A percentile compares a stretch with the other conserved stretches of the same genome.
phyloP scores from a whole-genome alignment of 305 asterid species.

The Petunia hybrid region DNA sequence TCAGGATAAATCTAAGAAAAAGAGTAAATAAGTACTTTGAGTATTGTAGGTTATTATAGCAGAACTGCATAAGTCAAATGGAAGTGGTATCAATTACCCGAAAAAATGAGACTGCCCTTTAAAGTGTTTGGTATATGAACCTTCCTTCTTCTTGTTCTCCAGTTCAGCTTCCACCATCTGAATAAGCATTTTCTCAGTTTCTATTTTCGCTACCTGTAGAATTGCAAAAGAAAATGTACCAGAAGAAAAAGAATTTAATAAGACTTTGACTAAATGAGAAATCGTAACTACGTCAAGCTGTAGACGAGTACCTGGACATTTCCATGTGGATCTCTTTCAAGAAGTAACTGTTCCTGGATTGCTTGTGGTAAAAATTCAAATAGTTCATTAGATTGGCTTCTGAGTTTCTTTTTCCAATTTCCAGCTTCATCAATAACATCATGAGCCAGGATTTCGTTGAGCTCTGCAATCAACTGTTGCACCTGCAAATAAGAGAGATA shows the following conservation, averaged over 20 bases:
- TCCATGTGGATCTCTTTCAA: slow-evolving; percentile 80
- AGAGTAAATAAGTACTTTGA: neutral
- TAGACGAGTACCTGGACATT: slow-evolving; percentile 62
- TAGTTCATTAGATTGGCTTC: slow-evolving; percentile 58
- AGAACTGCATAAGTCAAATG: neutral
- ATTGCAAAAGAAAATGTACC: slow-evolving; percentile 27
- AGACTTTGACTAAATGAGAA: neutral
- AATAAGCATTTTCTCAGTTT: slow-evolving; percentile 98
- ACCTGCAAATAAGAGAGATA: slow-evolving; percentile 47
- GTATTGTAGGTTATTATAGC: neutral
- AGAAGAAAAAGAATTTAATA: neutral
- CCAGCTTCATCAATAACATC: slow-evolving; percentile 65
- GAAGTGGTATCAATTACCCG: slow-evolving; percentile 56
- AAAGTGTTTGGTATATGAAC: slow-evolving; percentile 67
- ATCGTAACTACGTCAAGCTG: neutral
- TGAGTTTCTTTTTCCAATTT: slow-evolving; percentile 66
- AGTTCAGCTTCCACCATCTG: slow-evolving; percentile 99
- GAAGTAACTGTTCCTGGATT: slow-evolving; percentile 69
- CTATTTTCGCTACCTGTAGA: slow-evolving; percentile 91
- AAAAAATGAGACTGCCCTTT: slow-evolving; percentile 96
- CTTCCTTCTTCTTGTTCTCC: slow-evolving; percentile 69
- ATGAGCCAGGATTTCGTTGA: slow-evolving; percentile 69
- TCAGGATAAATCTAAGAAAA: slow-evolving; percentile 4
- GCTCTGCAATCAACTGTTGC: slow-evolving; percentile 68
- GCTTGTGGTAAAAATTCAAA: slow-evolving; percentile 66